These are phyloP conservation scores for Naganishia liquefaciens DNA, from an alignment of 1,284 basidiomycete genomes.

Conservation along the genomic window DNA sequence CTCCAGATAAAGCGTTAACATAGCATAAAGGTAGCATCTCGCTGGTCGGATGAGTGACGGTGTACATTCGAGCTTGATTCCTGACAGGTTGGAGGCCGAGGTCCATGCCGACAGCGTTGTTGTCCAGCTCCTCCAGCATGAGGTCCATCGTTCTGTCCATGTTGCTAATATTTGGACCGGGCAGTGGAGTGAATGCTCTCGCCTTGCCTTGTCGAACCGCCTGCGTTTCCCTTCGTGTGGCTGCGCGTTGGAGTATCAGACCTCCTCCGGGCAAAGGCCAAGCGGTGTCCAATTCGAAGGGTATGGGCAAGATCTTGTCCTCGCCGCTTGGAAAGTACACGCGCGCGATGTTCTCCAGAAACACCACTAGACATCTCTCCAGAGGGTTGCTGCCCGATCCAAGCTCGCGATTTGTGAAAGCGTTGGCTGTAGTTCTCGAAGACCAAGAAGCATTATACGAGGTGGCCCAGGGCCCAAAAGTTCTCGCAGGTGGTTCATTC, in stretches of 20 bases:
- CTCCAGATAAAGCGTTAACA: slow-evolving; percentile 5
- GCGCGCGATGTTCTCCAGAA: slow-evolving; percentile 71
- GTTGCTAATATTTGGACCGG: slow-evolving; percentile 34
- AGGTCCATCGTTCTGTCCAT: slow-evolving; percentile 40
- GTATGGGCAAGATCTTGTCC: slow-evolving; percentile 75
- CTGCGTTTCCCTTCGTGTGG: slow-evolving; percentile 39
- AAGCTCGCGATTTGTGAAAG: background rate
- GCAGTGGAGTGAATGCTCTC: slow-evolving; percentile 12
- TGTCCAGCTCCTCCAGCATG: slow-evolving; percentile 59
- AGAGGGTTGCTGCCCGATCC: slow-evolving; percentile 34
- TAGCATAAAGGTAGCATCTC: slow-evolving; percentile 66
- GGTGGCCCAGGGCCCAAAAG: slow-evolving; percentile 47
- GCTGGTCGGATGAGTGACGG: slow-evolving; percentile 70
- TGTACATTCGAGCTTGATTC: slow-evolving; percentile 73
- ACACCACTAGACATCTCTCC: slow-evolving; percentile 68
- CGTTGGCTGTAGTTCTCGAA: slow-evolving; percentile 32
- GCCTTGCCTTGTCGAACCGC: slow-evolving; percentile 29
- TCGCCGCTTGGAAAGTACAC: slow-evolving; percentile 72
- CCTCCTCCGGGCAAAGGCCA: slow-evolving; percentile 65
- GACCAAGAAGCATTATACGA: slow-evolving; percentile 40
- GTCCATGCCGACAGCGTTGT: slow-evolving; percentile 14
- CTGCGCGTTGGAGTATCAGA: slow-evolving; percentile 64
- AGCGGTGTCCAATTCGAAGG: slow-evolving; percentile 73
- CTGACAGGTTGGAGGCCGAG: slow-evolving; percentile 38
- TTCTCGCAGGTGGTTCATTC: slow-evolving; percentile 39